These are phyloP conservation scores for Balakata baccata DNA, from an alignment of 345 rosid genomes.

Conservation along the genomic window DNA sequence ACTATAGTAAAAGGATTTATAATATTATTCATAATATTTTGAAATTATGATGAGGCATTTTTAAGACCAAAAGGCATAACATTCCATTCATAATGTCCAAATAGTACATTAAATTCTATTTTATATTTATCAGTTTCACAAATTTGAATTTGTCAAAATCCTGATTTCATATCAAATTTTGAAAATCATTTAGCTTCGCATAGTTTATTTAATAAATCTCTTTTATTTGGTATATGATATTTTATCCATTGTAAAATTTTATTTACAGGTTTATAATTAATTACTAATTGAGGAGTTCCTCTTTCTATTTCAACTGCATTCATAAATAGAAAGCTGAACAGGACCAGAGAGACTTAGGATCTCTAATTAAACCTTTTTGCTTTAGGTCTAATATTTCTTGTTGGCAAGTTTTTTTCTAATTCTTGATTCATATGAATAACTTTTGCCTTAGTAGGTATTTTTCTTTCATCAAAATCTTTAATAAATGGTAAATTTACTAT, in stretches of 20 bases:
- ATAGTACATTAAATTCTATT: neutral
- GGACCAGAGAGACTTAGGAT: too few species aligned
- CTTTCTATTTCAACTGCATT: too few species aligned
- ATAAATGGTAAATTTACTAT: too few species aligned
- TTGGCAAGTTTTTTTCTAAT: too few species aligned
- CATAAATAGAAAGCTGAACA: too few species aligned
- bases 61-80: neutral
- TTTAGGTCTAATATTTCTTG: too few species aligned
- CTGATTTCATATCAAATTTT: neutral
- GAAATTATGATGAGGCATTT: neutral
- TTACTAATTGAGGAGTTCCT: too few species aligned
- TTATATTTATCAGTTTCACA: neutral
- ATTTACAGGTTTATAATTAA: neutral
- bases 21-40: neutral
- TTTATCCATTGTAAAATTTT: neutral
- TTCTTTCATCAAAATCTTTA: too few species aligned
- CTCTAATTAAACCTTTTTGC: too few species aligned
- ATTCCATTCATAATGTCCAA: neutral
- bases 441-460: too few species aligned
- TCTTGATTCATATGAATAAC: too few species aligned
- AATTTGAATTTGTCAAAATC: neutral
- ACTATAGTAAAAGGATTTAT: neutral
- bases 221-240: neutral
- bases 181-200: neutral
- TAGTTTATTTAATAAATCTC: neutral